Evolutionary conservation across 495 filamentous ascomycete species (phyloP), one percentile per base, ranked within the genome.

Genomic region (Usnea hakonensis): DNA sequence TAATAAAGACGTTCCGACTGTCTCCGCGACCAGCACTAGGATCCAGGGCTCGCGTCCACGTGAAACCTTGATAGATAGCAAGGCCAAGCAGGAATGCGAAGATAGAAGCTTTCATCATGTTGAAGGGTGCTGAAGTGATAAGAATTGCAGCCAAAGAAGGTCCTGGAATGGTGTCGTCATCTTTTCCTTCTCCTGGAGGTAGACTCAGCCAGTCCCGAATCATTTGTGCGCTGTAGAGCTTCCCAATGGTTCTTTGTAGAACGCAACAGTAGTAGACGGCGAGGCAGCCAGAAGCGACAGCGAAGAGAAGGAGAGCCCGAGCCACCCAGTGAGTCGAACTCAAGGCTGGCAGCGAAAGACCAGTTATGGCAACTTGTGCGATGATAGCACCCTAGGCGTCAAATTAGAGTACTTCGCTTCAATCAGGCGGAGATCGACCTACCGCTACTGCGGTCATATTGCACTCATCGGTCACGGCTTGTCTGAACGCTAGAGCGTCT

Each of bases 361-460:
- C 67, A 0, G 67, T 72, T 2, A 72, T 65, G 0, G 70, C 69
- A 16, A 72, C 69, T 60, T 71, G 70, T 11, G 70, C 69, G 43
- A 72, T 66, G 48, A 72, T 71, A 23, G 70, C 68, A 36, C 67
- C 70, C 70, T 72, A 19, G 17, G 21, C 10, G 16, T 50, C 19
- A 8, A 36, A 17, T 26, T 30, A 17, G 23, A 4, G 5, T 8
- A 21, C 2, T 8, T 60, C n/a, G 17, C 28, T 36, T 32, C 54
- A 28, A 56, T 10, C 17, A 28, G n/a, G 5, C 5, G 6, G 23
- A n/a, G 5, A 4, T 21, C 1, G 3, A 21, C 69, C 35, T 26
- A 71, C 69, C 17, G 69, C 65, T 1, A 71, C 36, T 8, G 69
- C 68, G 5, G 63, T 65, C 69, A 70, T 71, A 38, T 69, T 70